Conservation (phyloP, 2,329 filamentous ascomycete species). For the Arthroderma sp. region DNA sequence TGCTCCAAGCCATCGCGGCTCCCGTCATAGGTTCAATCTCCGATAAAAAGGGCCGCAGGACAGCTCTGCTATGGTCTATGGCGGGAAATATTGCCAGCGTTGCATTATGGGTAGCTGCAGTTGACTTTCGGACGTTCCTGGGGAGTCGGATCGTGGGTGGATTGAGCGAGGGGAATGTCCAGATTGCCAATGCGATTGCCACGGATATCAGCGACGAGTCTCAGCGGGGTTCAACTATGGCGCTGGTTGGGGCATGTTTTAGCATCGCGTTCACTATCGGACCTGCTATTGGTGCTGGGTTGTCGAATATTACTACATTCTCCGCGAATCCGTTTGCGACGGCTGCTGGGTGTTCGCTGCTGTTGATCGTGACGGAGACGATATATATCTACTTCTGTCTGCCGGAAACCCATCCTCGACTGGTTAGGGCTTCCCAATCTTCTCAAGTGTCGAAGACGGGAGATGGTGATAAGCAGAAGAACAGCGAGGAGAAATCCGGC, state of each 20-base stretch:
- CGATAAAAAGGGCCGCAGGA: conserved; percentile 75
- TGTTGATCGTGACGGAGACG: conserved; percentile 75
- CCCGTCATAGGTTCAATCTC: conserved; percentile 82
- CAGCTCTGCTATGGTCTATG: conserved; percentile 84
- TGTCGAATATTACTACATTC: conserved; percentile 64
- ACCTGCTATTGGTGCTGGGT: conserved; percentile 75
- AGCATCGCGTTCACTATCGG: conserved; percentile 96
- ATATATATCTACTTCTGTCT: conserved; percentile 71
- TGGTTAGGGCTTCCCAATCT: conserved; percentile 6
- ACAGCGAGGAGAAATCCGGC: conserved; percentile 13
- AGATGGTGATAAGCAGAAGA: conserved; percentile 10
- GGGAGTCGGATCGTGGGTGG: conserved; percentile 87
- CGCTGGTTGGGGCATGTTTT: conserved; percentile 90
- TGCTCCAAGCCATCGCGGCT: conserved; percentile 84
- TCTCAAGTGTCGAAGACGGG: not conserved
- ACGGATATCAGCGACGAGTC: conserved; percentile 85
- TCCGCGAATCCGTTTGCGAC: conserved; percentile 87
- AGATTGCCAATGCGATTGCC: conserved; percentile 89
- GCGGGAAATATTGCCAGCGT: conserved; percentile 84
- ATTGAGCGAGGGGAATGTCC: conserved; percentile 90
- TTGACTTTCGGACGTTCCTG: conserved; percentile 90
- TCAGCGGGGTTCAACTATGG: conserved; percentile 83
- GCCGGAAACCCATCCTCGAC: conserved; percentile 62
- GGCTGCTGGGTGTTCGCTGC: conserved; percentile 75
- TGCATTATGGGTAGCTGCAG: conserved; percentile 82